Conservation (phyloP, 2,329 filamentous ascomycete species). For the Penicillium sp. region DNA sequence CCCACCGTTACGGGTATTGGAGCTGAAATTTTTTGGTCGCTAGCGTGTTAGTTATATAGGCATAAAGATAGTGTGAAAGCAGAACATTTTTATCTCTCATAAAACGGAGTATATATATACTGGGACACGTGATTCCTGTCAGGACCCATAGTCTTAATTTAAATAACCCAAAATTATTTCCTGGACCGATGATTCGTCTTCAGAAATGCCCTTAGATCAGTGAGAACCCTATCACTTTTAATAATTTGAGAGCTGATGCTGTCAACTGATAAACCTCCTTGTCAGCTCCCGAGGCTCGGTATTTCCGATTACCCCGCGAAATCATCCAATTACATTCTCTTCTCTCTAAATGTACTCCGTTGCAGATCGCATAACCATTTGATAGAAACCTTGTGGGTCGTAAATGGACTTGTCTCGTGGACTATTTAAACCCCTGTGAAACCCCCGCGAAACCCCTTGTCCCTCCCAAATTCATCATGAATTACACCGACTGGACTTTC, state of each 20-base stretch:
- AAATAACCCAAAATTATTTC: no score
- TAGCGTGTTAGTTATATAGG: constrained; percentile 9
- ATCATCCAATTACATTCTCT: background rate
- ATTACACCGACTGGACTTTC: background rate
- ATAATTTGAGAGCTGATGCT: no score
- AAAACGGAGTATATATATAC: background rate
- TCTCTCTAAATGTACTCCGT: no score
- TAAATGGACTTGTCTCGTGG: background rate
- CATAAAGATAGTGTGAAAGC: background rate
- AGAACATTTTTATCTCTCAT: background rate
- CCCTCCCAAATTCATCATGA: background rate
- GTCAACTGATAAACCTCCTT: no score
- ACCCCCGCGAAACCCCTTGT: background rate
- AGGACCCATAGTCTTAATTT: no score
- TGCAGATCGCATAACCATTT: no score
- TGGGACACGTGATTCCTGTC: no score
- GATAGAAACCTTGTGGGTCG: background rate
- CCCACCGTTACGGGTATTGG: constrained; percentile 36
- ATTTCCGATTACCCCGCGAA: background rate
- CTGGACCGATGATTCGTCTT: no score
- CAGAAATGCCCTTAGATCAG: no score
- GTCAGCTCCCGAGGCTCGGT: background rate
- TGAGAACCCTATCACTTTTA: no score
- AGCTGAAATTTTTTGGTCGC: constrained; percentile 30
- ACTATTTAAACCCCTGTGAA: background rate